Percentiles rank a stretch among this genome's conserved stretches.
Conservation (phyloP, 768 basidiomycete genomes). For the Mycena metata region DNA sequence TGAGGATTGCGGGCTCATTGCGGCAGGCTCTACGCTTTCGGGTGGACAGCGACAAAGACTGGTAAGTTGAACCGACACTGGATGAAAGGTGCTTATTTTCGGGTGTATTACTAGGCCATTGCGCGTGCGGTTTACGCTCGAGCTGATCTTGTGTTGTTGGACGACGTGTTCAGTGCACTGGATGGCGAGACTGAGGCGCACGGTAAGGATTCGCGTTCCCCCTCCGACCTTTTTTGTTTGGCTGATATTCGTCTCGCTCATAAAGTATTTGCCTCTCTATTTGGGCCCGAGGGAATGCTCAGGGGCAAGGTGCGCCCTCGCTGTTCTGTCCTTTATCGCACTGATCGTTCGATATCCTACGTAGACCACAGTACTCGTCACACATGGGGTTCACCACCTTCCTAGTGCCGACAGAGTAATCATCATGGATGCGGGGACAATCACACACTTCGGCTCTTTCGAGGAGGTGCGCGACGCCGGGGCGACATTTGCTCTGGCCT, state of each 20-base stretch:
- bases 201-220: neutral
- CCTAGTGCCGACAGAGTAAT: slow-evolving; percentile 32
- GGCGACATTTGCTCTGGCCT: slow-evolving; percentile 24
- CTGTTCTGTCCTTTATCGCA: no score
- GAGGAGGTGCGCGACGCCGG: slow-evolving; percentile 26
- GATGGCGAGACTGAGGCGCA: slow-evolving; percentile 33
- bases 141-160: slow-evolving; percentile 28
- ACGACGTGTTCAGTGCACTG: slow-evolving; percentile 33
- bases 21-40: slow-evolving; percentile 25
- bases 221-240: no score
- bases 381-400: slow-evolving; percentile 32
- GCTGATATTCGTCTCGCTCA: neutral
- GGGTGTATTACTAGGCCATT: slow-evolving; percentile 14
- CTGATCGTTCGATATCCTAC: neutral
- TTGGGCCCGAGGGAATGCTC: slow-evolving; percentile 31
- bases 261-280: slow-evolving; percentile 32
- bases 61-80: neutral
- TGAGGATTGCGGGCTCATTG: neutral
- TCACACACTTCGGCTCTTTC: slow-evolving; percentile 32
- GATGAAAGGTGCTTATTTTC: neutral
- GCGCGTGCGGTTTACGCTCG: slow-evolving; percentile 32
- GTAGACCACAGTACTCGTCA: slow-evolving; percentile 32
- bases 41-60: slow-evolving; percentile 30
- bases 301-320: slow-evolving; percentile 20
- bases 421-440: slow-evolving; percentile 27